phyloP scores from a whole-genome alignment of 208 protist species.

The Trypanosoma rangeli region DNA sequence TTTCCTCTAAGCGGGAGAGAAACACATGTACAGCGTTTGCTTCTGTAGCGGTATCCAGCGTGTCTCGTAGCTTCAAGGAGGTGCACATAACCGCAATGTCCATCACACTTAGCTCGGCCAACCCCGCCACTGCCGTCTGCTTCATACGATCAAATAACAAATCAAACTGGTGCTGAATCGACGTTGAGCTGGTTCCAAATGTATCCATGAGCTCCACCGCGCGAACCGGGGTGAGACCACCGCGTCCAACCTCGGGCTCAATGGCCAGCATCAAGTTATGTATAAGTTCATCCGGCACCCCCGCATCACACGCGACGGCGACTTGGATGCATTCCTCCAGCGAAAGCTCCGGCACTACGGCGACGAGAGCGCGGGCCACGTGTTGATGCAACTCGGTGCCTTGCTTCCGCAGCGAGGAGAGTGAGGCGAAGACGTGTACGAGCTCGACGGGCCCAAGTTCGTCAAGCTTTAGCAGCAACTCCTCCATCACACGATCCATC shows the following conservation, averaged over 20 bases:
- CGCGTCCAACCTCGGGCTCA: conserved; percentile 25
- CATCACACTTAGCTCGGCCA: conserved; percentile 51
- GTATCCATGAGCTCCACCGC: conserved; percentile 63
- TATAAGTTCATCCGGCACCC: conserved; percentile 45
- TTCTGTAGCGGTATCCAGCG: conserved; percentile 29
- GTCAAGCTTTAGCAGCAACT: conserved; percentile 58
- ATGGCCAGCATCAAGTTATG: conserved; percentile 51
- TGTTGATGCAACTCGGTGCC: conserved; percentile 43
- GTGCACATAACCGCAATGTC: conserved; percentile 77
- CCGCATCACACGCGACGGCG: conserved; percentile 45
- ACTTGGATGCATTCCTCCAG: conserved; percentile 75
- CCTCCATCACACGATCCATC: conserved; percentile 64
- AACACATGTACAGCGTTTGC: conserved; percentile 39
- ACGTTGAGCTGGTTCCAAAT: conserved; percentile 33
- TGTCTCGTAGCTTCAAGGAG: conserved; percentile 26
- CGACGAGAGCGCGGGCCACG: conserved; percentile 48
- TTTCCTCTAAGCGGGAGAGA: conserved; percentile 30
- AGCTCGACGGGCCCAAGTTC: conserved; percentile 59
- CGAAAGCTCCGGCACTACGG: conserved; percentile 59
- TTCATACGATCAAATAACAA: conserved; percentile 27
- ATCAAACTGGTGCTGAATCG: conserved; percentile 21
- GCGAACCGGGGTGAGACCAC: conserved; percentile 41
- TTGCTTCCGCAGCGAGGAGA: conserved; percentile 71
- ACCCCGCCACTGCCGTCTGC: conserved; percentile 19
- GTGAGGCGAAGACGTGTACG: conserved; percentile 58